These are phyloP conservation scores for Zoysia pacifica DNA, from an alignment of 176 grass and related monocot genomes.

Conservation along the genomic window DNA sequence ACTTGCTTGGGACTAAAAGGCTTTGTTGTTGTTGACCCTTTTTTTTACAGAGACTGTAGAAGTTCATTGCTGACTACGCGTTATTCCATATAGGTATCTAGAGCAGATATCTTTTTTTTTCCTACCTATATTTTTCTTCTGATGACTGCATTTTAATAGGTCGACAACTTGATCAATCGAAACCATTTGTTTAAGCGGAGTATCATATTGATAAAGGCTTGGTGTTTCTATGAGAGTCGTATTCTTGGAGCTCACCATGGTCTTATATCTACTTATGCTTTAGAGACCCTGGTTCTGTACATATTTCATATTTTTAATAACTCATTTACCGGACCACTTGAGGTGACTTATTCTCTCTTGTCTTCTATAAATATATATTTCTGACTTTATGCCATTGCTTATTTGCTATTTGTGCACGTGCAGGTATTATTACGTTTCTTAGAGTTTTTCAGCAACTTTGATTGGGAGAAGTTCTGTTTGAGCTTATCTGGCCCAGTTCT, in stretches of 20 bases:
- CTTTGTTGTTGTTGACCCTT: no score
- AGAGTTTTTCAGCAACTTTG: constrained; percentile 96
- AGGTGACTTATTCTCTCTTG: constrained; percentile 57
- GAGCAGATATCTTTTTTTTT: constrained; percentile 34
- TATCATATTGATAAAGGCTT: constrained; percentile 96
- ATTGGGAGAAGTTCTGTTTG: constrained; percentile 90
- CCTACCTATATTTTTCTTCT: constrained; percentile 38
- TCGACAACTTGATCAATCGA: constrained; percentile 65
- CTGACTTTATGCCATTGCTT: constrained; percentile 26
- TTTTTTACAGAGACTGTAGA: constrained; percentile 8
- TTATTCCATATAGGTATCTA: constrained; percentile 23
- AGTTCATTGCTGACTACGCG: background rate
- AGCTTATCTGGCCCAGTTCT: constrained; percentile 90
- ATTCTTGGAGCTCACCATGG: constrained; percentile 99
- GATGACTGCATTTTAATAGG: constrained; percentile 54
- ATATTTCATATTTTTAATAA: constrained; percentile 97
- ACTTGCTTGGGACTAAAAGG: no score
- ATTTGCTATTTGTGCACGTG: constrained; percentile 41
- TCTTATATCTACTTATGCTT: constrained; percentile 97
- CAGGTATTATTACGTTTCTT: constrained; percentile 94
- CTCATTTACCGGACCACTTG: constrained; percentile 84
- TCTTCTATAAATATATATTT: constrained; percentile 6
- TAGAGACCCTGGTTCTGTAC: constrained; percentile 97
- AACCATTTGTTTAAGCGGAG: constrained; percentile 96
- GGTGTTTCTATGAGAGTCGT: constrained; percentile 98